Evolutionary conservation across 345 rosid species (phyloP).

Genomic region (Acer yangbiense): DNA sequence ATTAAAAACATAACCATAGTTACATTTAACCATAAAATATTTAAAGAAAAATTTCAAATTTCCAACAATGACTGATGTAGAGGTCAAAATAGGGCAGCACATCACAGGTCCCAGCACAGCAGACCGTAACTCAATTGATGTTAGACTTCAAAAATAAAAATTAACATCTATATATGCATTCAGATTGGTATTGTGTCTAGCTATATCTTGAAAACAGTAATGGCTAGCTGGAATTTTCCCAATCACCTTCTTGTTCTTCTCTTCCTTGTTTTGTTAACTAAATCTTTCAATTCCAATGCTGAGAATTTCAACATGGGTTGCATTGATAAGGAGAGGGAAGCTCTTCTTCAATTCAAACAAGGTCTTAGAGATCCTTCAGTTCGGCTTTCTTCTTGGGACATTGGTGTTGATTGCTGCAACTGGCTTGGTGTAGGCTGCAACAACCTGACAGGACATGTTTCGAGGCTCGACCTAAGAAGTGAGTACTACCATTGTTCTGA

Average conservation of each 20-base stretch:
- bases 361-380: conserved; percentile 28
- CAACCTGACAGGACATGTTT: conserved; percentile 12
- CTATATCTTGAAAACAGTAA: too few species aligned
- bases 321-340: conserved; percentile 25
- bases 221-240: too few species aligned
- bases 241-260: neutral
- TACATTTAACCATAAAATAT: too few species aligned
- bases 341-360: conserved; percentile 31
- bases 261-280: neutral
- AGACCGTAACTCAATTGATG: too few species aligned
- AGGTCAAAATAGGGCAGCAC: too few species aligned
- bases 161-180: too few species aligned
- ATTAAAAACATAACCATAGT: too few species aligned
- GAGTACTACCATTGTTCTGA: neutral
- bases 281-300: neutral
- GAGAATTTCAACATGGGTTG: conserved; percentile 16
- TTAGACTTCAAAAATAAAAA: too few species aligned
- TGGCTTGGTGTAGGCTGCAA: conserved; percentile 21
- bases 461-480: neutral
- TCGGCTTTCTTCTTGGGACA: conserved; percentile 19
- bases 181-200: too few species aligned
- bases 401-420: conserved; percentile 17
- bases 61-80: too few species aligned
- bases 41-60: too few species aligned
- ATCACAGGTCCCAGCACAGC: too few species aligned